Conservation (phyloP, 352 stramenopile genomes). For the Phytophthora pseudosyringae region DNA sequence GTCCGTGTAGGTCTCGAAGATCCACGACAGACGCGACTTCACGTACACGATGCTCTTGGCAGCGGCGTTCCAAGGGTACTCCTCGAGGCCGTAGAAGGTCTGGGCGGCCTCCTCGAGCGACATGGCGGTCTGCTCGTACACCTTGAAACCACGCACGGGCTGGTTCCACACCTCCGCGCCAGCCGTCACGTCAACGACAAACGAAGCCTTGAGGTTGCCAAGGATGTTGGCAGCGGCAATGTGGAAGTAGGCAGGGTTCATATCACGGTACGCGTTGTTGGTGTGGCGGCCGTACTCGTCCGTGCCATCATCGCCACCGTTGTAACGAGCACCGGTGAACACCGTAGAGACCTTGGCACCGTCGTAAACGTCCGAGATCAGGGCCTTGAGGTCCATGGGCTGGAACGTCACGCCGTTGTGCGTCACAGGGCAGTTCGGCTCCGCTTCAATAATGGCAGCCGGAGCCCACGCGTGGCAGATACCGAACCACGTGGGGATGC, state of each 20-base stretch:
- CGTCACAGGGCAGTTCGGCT: constrained; percentile 51
- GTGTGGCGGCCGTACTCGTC: constrained; percentile 58
- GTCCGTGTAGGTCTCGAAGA: constrained; percentile 48
- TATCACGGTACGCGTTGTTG: constrained; percentile 47
- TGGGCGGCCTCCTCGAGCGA: constrained; percentile 38
- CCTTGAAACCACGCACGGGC: constrained; percentile 54
- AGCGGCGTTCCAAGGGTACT: constrained; percentile 61
- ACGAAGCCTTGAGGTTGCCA: constrained; percentile 39
- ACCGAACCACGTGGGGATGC: constrained; percentile 53
- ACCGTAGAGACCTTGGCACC: constrained; percentile 34
- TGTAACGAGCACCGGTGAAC: constrained; percentile 51
- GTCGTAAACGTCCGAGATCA: constrained; percentile 53
- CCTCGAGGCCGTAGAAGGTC: constrained; percentile 43
- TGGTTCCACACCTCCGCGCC: constrained; percentile 66
- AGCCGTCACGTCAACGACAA: constrained; percentile 50
- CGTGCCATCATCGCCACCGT: constrained; percentile 18
- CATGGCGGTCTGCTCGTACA: constrained; percentile 45
- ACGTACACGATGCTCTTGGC: constrained; percentile 55
- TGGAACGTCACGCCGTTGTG: constrained; percentile 58
- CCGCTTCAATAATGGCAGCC: constrained; percentile 45
- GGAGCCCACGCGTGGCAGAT: constrained; percentile 60
- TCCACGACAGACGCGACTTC: constrained; percentile 49
- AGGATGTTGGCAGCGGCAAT: constrained; percentile 57
- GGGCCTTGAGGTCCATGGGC: constrained; percentile 54
- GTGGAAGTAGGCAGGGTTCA: constrained; percentile 63